A percentile compares a stretch with the other conserved stretches of the same genome.
These are phyloP conservation scores for Didymosphaeria variabile DNA, from an alignment of 2,329 filamentous ascomycete genomes.

Conservation along the genomic window DNA sequence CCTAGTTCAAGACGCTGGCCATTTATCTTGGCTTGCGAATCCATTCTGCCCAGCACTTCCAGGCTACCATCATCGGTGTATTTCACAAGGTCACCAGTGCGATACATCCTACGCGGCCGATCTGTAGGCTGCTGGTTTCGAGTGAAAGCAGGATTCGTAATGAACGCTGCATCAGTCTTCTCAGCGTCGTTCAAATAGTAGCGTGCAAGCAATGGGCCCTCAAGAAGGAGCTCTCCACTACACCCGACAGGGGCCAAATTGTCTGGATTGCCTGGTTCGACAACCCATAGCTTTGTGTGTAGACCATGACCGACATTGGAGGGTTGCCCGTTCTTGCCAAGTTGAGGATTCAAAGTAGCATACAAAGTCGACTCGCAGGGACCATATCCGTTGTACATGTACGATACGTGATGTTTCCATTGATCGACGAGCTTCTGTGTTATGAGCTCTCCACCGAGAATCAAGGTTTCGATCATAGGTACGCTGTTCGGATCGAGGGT, in stretches of 20 bases:
- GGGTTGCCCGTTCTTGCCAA: conserved; percentile 21
- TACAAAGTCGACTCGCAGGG: conserved; percentile 25
- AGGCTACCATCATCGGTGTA: conserved; percentile 28
- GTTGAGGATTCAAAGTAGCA: conserved; percentile 26
- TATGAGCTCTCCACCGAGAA: conserved; percentile 12
- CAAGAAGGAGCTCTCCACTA: conserved; percentile 36
- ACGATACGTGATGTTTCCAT: conserved; percentile 1
- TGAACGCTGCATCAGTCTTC: conserved; percentile 27
- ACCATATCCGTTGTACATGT: conserved; percentile 26
- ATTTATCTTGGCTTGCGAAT: conserved; percentile 42
- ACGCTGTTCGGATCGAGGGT: not conserved
- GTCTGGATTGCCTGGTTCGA: conserved; percentile 30
- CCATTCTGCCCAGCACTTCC: conserved; percentile 37
- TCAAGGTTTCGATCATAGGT: not conserved
- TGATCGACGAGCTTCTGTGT: conserved; percentile 12
- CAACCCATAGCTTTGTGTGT: conserved; percentile 32
- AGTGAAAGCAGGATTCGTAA: conserved; percentile 20
- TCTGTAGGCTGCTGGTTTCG: conserved; percentile 3
- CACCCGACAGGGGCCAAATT: conserved; percentile 27
- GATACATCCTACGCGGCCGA: conserved; percentile 22
- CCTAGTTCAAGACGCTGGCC: conserved; percentile 43
- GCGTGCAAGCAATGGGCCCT: conserved; percentile 30
- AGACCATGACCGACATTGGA: conserved; percentile 18
- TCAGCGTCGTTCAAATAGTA: conserved; percentile 34
- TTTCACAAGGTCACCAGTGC: conserved; percentile 33